Evolutionary conservation across 306 rosid species (phyloP).

Genomic region (Trichosanthes truncata): DNA sequence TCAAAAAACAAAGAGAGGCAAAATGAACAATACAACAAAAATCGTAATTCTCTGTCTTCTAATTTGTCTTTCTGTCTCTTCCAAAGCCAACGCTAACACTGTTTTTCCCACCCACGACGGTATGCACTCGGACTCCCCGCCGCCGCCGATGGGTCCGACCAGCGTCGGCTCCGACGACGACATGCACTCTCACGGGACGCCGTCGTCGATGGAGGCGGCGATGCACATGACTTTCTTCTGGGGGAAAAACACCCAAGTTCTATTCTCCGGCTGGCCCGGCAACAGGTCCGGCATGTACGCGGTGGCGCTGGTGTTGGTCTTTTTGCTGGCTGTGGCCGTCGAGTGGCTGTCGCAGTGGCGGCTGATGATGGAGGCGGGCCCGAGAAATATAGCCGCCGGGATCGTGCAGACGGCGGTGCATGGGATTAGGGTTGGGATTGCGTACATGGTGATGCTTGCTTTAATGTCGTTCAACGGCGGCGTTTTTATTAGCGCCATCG

Average conservation of each 20-base stretch:
- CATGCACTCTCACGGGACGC: constrained; percentile 12
- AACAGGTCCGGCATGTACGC: constrained; percentile 4
- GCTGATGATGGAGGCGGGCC: background rate
- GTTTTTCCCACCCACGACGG: background rate
- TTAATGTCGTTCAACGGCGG: constrained; percentile 91
- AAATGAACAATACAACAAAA: background rate
- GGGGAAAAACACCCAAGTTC: constrained; percentile 13
- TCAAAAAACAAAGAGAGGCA: background rate
- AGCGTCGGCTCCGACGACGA: background rate
- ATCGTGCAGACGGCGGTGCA: constrained; percentile 13
- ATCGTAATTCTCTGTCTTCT: background rate
- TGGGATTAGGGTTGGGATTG: constrained; percentile 1
- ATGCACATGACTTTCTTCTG: constrained; percentile 22
- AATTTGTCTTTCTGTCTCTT: background rate
- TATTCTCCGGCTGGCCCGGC: constrained; percentile 25
- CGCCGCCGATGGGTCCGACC: background rate
- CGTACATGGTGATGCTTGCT: constrained; percentile 69
- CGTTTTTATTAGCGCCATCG: constrained; percentile 52
- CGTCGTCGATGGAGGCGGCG: background rate
- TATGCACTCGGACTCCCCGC: background rate
- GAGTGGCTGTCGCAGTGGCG: constrained; percentile 16
- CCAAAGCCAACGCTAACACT: background rate
- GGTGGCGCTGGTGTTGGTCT: constrained; percentile 12
- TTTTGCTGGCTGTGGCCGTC: constrained; percentile 4
- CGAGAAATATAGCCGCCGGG: constrained; percentile 5